Evolutionary conservation across 2,329 filamentous ascomycete genomes (phyloP), one percentile per base, ranked within the genome.

Genomic region (Taxawa tesnikishii): DNA sequence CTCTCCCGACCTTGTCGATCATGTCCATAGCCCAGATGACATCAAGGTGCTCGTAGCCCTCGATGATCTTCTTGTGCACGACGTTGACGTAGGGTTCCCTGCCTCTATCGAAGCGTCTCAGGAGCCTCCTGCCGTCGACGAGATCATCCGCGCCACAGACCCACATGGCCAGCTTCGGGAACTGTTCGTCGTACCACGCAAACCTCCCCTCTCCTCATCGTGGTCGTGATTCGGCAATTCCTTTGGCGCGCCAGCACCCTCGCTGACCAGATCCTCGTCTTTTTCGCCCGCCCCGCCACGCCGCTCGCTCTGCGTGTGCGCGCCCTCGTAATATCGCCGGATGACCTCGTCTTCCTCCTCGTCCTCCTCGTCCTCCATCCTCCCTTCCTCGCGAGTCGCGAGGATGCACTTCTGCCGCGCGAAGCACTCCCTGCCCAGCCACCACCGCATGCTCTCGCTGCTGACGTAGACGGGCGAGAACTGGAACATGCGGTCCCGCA

Each of bases 21-120:
- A 76, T 75, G 49, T 94, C 85, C 66, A 94, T 83, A 0, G 87
- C 85, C 88, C 88, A 94, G 23, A 96, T 75, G 2, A 94, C 83
- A 57, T 94, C 88, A 4, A 96, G 67, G 56, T 96, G 88, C 59
- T 94, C 88, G 52, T 94, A 93, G 28, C 79, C 83, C 3, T 83
- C 75, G 26, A 94, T 80, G 14, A 92, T 64, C 50, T 83, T 92
- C 40, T 71, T 70, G 56, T 94, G 82, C 4, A 94, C 82, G 4
- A 94, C 60, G 24, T 70, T 64, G 6, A 92, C 83, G 48, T 83
- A 67, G 2, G 88, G 88, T 54, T 96, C 88, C 15, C 82, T 67
- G 0, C 80, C 81, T 26, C 70, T 69, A 45, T 81, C 70, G 41
- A 94, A 81, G 2, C 88, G 69, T 13, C 72, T 65, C 3, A 94